phyloP scores from a whole-genome alignment of 495 filamentous ascomycete species.

The Trichoderma virens region DNA sequence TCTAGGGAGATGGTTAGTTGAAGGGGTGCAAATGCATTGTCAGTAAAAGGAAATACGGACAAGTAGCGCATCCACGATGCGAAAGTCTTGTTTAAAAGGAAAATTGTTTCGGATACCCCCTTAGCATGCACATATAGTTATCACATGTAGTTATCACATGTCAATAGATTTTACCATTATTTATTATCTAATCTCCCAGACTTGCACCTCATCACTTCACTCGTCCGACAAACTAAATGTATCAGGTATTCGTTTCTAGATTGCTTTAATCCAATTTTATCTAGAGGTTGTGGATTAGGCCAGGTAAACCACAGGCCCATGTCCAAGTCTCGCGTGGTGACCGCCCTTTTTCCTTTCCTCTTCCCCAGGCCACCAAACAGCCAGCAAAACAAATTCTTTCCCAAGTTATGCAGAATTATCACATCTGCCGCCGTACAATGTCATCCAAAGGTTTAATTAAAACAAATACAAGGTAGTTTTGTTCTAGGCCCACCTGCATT shows the following conservation, averaged over 20 bases:
- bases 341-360: background rate
- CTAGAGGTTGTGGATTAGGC: background rate
- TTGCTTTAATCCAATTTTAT: background rate
- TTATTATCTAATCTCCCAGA: background rate
- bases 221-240: background rate
- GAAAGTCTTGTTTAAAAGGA: no score
- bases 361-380: background rate
- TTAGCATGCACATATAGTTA: background rate
- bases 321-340: background rate
- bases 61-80: no score
- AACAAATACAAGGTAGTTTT: conserved; percentile 7
- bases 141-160: no score
- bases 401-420: background rate
- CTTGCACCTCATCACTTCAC: background rate
- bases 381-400: background rate
- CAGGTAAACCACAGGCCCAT: background rate
- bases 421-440: background rate
- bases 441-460: background rate
- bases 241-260: background rate
- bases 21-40: background rate
- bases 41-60: background rate
- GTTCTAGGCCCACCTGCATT: conserved; percentile 5
- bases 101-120: background rate
- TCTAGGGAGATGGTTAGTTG: background rate
- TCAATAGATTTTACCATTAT: background rate